Conservation (phyloP, 2,329 filamentous ascomycete species). For the Botrytis pseudocinerea region DNA sequence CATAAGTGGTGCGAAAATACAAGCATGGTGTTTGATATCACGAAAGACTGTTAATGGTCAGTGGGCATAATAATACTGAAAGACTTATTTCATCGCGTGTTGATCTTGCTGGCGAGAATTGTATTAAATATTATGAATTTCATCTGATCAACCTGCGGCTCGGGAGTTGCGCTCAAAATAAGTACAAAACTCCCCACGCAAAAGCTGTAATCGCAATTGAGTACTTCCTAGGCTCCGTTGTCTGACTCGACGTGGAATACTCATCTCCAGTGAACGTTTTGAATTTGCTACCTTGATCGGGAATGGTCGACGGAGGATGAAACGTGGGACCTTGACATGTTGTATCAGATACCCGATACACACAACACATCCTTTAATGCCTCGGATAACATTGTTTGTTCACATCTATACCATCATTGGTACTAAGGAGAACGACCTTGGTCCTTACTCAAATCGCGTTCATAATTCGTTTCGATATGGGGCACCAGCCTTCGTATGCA, state of each 20-base stretch:
- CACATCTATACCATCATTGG: slow-evolving; percentile 1
- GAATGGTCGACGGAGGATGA: slow-evolving; percentile 13
- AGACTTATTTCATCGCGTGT: neutral
- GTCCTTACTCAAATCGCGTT: neutral
- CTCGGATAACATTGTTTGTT: slow-evolving; percentile 14
- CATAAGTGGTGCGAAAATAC: slow-evolving; percentile 1
- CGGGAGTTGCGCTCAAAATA: neutral
- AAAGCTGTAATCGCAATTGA: neutral
- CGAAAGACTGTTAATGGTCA: neutral
- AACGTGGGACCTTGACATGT: slow-evolving; percentile 8
- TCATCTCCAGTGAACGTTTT: slow-evolving; percentile 10
- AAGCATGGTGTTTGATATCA: slow-evolving; percentile 15
- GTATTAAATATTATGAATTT: neutral
- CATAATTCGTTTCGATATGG: slow-evolving; percentile 11
- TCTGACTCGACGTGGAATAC: neutral
- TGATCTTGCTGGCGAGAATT: neutral
- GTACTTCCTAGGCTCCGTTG: neutral
- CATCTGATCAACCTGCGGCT: neutral
- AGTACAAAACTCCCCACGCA: neutral
- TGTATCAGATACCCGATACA: slow-evolving; percentile 19
- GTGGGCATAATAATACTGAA: neutral
- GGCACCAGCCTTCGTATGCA: slow-evolving; percentile 2
- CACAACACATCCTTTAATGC: slow-evolving; percentile 11
- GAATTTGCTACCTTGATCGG: neutral
- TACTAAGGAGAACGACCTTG: neutral